Conservation (phyloP, 352 stramenopile genomes). For the Phytophthora agathidicida region DNA sequence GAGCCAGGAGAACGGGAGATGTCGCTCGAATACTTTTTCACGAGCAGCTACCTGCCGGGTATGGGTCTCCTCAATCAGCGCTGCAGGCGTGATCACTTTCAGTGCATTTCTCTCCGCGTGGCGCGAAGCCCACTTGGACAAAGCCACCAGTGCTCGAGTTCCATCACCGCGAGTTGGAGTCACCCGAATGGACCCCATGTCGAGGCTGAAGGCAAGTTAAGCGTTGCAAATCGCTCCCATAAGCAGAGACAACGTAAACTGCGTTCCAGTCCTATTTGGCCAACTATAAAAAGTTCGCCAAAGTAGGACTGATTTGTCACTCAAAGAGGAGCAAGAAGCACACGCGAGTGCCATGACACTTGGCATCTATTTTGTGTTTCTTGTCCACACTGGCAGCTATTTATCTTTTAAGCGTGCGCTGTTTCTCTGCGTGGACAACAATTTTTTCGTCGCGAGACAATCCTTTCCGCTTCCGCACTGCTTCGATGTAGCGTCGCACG, state of each 20-base stretch:
- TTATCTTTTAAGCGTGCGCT: constrained; percentile 94
- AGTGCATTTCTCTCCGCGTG: constrained; percentile 17
- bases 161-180: constrained; percentile 9
- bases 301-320: too few species aligned
- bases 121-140: constrained; percentile 22
- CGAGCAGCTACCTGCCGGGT: constrained; percentile 20
- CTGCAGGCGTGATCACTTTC: constrained; percentile 5
- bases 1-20: constrained; percentile 37
- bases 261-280: constrained; percentile 1
- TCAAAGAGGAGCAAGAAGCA: too few species aligned
- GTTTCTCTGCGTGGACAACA: constrained; percentile 96
- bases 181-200: constrained; percentile 15
- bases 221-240: constrained; percentile 4
- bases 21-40: constrained; percentile 29
- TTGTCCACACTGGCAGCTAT: neutral
- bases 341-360: too few species aligned
- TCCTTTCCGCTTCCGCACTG: constrained; percentile 94
- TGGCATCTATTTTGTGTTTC: neutral
- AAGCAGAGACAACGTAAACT: constrained; percentile 1
- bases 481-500: constrained; percentile 94
- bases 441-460: constrained; percentile 95
- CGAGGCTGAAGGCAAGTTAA: neutral
- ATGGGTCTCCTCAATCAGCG: constrained; percentile 28
- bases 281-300: constrained; percentile 11
- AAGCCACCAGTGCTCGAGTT: constrained; percentile 4